Evolutionary conservation across 257 asterid genomes (phyloP).

Genomic region (Solanum pinnatisectum): DNA sequence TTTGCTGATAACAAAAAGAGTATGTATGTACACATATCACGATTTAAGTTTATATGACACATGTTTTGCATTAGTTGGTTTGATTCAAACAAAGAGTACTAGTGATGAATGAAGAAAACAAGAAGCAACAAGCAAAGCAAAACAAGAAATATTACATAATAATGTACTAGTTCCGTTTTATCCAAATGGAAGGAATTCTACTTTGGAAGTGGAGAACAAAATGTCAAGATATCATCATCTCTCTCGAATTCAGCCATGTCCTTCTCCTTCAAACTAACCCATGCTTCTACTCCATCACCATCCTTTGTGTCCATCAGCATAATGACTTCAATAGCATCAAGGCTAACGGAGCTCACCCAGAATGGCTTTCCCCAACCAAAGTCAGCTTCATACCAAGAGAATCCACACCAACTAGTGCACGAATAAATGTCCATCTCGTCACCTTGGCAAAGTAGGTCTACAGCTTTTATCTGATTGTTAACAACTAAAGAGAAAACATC

Average conservation of each 20-base stretch:
- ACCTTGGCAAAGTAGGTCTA: neutral
- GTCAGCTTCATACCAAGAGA: constrained; percentile 17
- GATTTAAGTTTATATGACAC: neutral
- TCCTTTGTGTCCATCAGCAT: neutral
- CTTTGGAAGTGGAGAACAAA: neutral
- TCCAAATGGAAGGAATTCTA: neutral
- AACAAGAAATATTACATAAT: neutral
- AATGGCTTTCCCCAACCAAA: constrained; percentile 34
- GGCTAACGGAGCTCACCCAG: neutral
- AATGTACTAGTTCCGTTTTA: neutral
- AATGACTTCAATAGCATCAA: neutral
- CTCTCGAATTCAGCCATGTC: constrained; percentile 10
- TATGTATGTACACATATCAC: neutral
- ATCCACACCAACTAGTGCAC: constrained; percentile 25
- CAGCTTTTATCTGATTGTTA: neutral
- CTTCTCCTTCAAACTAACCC: constrained; percentile 3
- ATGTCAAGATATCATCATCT: neutral
- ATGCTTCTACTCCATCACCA: constrained; percentile 23
- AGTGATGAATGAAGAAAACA: neutral
- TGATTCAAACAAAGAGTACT: neutral
- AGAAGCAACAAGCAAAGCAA: neutral
- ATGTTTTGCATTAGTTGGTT: neutral
- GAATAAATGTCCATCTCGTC: neutral
- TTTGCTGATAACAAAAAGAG: neutral
- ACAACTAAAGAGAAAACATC: neutral